phyloP scores from a whole-genome alignment of 202 grass and related monocot species.

The Zizania palustris region DNA sequence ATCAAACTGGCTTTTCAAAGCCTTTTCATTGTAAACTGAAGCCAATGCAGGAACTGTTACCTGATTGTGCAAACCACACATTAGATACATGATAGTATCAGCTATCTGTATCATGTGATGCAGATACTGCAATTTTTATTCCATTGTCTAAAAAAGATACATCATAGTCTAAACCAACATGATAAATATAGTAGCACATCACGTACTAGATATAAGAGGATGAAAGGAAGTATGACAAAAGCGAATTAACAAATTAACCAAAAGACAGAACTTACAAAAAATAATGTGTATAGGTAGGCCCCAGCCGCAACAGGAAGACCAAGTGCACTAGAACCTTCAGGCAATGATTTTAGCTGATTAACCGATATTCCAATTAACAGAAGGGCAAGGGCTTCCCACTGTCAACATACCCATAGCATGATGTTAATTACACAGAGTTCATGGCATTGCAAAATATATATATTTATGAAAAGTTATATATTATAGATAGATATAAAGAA shows the following conservation, averaged over 20 bases:
- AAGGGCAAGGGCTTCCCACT: constrained; percentile 98
- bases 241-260: constrained; percentile 1
- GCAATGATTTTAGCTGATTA: constrained; percentile 91
- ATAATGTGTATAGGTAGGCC: constrained; percentile 86
- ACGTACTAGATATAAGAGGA: neutral
- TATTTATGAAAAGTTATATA: constrained; percentile 5
- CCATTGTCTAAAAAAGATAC: neutral
- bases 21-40: constrained; percentile 96
- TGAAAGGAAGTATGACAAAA: constrained; percentile 21
- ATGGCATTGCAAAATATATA: neutral
- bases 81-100: neutral
- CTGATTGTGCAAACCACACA: constrained; percentile 48
- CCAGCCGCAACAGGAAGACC: constrained; percentile 83
- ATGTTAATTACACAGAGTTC: constrained; percentile 36
- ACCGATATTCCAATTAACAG: constrained; percentile 97
- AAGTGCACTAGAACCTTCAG: constrained; percentile 76
- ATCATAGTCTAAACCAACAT: constrained; percentile 12
- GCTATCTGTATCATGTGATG: too few species aligned
- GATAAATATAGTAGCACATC: constrained; percentile 9
- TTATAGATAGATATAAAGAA: constrained; percentile 1
- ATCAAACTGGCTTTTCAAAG: constrained; percentile 96
- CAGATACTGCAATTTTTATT: too few species aligned
- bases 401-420: constrained; percentile 34
- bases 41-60: constrained; percentile 86
- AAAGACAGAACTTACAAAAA: constrained; percentile 74